Base-by-base conservation (phyloP, 202 grass and related monocot genomes). In the Eragrostis tef region DNA sequence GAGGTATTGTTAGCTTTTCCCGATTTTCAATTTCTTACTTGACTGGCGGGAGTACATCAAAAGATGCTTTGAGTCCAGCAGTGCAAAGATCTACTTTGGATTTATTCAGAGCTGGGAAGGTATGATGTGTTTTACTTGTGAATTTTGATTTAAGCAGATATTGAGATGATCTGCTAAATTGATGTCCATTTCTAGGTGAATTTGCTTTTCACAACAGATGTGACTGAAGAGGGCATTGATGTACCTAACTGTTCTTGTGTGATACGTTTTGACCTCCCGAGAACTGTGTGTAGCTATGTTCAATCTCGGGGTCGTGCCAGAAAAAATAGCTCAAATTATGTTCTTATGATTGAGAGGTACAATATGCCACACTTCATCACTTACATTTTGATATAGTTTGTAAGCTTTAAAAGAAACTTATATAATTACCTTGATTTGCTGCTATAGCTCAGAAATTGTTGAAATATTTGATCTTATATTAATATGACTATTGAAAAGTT, bases 291-390 rank as follows among this genome's bases (percentile, higher is more conserved):
- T 80, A 97, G 94, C 80, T 94, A 94, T 72, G 81, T 97, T 50
- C 94, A 94, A 16, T 97, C 94, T 87, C 89, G 71, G 81, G 94
- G 94, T 6, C 92, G 88, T 54, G 94, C 89, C 69, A 87, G 94
- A 81, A 89, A 84, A 74, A 87, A 73, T 42, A 84, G 70, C 53
- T 94, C 94, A 54, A 79, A 79, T 71, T 94, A 89, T 84, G 7
- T 97, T 85, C 83, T 97, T 85, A 92, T 97, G 92, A 83, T 97
- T 69, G 94, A 97, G 79, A 87, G 94, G 94, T 97, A 89, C 34
- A 83, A 17, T 63, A 7, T 20, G 11, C 60, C 63, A 3, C 24
- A 75, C 15, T 47, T 75, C 54, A 75, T 84, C 58, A 54, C 20
- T 63, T 74, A 29, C 62, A 74, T 74, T 62, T 60, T 79, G 50